These are phyloP conservation scores for Metschnikowia amazonensis DNA, from an alignment of 805 yeast genomes.

Conservation along the genomic window DNA sequence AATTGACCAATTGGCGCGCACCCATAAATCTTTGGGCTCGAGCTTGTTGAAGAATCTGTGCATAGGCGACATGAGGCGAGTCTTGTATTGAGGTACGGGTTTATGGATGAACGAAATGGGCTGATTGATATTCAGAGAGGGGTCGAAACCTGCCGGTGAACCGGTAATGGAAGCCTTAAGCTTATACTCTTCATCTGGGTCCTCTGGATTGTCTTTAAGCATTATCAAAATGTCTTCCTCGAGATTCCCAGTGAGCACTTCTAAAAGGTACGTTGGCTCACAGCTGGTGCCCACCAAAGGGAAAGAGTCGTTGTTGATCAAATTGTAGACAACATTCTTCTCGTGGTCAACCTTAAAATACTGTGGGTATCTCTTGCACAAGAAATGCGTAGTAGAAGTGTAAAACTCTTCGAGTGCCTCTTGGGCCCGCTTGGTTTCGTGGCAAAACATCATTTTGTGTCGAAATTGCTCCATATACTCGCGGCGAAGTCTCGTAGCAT, in stretches of 20 bases:
- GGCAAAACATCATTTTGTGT: constrained; percentile 21
- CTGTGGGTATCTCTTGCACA: constrained; percentile 50
- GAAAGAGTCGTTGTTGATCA: constrained; percentile 37
- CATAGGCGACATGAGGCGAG: constrained; percentile 59
- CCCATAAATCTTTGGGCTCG: constrained; percentile 51
- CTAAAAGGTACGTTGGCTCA: constrained; percentile 22
- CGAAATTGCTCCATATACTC: constrained; percentile 28
- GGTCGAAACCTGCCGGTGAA: constrained; percentile 74
- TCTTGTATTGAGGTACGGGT: constrained; percentile 67
- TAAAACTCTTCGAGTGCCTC: constrained; percentile 50
- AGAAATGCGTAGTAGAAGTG: constrained; percentile 36
- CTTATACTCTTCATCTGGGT: constrained; percentile 52
- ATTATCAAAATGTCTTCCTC: constrained; percentile 66
- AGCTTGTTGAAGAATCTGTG: constrained; percentile 59
- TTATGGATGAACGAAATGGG: constrained; percentile 60
- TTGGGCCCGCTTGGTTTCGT: constrained; percentile 19
- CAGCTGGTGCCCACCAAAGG: constrained; percentile 23
- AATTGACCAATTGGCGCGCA: constrained; percentile 66
- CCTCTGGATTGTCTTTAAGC: constrained; percentile 35
- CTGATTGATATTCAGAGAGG: constrained; percentile 47
- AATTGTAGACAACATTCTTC: constrained; percentile 29
- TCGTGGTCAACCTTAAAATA: constrained; percentile 37
- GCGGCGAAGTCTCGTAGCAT: constrained; percentile 39
- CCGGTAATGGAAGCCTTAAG: constrained; percentile 55
- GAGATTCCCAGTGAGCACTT: constrained; percentile 33